Conservation (phyloP, 176 grass and related monocot genomes). For the Aechmea fasciata region DNA sequence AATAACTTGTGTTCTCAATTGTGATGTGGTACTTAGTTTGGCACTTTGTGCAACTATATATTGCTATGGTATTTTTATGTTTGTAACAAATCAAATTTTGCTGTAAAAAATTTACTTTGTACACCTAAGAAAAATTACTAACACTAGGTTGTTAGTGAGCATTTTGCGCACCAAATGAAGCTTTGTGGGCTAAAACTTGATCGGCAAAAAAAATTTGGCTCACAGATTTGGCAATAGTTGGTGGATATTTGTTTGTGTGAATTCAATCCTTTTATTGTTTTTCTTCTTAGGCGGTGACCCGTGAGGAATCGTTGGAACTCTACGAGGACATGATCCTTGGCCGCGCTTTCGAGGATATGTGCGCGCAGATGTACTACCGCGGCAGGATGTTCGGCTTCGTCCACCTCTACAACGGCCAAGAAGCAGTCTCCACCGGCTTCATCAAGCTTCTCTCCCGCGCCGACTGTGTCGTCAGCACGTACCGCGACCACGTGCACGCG, state of each 20-base stretch:
- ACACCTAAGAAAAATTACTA: too few species aligned
- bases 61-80: too few species aligned
- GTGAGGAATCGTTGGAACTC: slow-evolving; percentile 61
- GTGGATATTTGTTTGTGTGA: neutral
- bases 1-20: too few species aligned
- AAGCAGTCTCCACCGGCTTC: slow-evolving; percentile 92
- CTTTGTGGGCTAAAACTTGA: too few species aligned
- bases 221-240: too few species aligned
- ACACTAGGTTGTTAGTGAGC: too few species aligned
- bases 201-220: too few species aligned
- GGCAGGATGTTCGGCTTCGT: slow-evolving; percentile 98
- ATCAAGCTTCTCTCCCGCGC: slow-evolving; percentile 72
- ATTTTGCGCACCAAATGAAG: too few species aligned
- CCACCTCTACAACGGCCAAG: slow-evolving; percentile 96
- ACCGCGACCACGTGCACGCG: slow-evolving; percentile 87
- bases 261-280: neutral
- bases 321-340: slow-evolving; percentile 92
- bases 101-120: too few species aligned
- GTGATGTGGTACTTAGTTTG: too few species aligned
- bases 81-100: too few species aligned
- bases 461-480: slow-evolving; percentile 86
- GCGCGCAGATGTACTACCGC: slow-evolving; percentile 93
- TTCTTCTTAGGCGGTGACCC: slow-evolving; percentile 41
- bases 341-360: slow-evolving; percentile 87
- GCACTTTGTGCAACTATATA: too few species aligned